Conservation (phyloP, 2,329 filamentous ascomycete species). For the Fusarium cicatricum region DNA sequence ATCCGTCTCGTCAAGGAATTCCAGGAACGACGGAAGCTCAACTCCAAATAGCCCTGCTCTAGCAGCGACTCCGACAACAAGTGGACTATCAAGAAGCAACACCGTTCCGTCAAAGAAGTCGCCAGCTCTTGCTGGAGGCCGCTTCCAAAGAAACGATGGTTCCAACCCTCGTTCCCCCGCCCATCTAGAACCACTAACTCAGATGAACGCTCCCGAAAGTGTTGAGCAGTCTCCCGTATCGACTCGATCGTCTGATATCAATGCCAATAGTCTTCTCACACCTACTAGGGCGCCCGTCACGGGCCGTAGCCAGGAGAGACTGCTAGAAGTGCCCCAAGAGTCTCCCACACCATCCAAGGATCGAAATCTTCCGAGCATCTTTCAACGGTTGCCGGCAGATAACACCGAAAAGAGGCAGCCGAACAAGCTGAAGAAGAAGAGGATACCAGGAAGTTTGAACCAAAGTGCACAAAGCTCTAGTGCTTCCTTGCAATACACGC, state of each 20-base stretch:
- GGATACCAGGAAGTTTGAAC: constrained; percentile 77
- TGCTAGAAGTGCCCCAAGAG: constrained; percentile 54
- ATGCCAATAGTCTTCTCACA: constrained; percentile 35
- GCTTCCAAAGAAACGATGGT: constrained; percentile 62
- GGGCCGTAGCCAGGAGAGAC: constrained; percentile 60
- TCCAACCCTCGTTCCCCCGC: constrained; percentile 45
- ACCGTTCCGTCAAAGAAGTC: constrained; percentile 93
- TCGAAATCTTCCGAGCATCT: constrained; percentile 72
- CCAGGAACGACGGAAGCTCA: constrained; percentile 75
- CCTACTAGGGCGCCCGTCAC: constrained; percentile 43
- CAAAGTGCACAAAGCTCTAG: constrained; percentile 92
- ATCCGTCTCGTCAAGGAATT: constrained; percentile 90
- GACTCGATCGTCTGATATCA: constrained; percentile 43
- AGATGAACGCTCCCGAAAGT: constrained; percentile 41
- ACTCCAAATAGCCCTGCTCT: constrained; percentile 72
- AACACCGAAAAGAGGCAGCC: constrained; percentile 74
- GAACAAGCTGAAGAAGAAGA: constrained; percentile 92
- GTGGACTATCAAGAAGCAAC: constrained; percentile 75
- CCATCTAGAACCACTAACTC: constrained; percentile 51
- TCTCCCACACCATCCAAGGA: constrained; percentile 68
- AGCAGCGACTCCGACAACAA: constrained; percentile 62
- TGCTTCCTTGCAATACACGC: constrained; percentile 68
- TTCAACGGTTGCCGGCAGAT: constrained; percentile 71
- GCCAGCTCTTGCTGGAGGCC: constrained; percentile 71
- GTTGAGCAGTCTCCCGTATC: constrained; percentile 38